Base-by-base conservation (phyloP, 1,284 basidiomycete genomes). In the Coniferiporia weirii region DNA sequence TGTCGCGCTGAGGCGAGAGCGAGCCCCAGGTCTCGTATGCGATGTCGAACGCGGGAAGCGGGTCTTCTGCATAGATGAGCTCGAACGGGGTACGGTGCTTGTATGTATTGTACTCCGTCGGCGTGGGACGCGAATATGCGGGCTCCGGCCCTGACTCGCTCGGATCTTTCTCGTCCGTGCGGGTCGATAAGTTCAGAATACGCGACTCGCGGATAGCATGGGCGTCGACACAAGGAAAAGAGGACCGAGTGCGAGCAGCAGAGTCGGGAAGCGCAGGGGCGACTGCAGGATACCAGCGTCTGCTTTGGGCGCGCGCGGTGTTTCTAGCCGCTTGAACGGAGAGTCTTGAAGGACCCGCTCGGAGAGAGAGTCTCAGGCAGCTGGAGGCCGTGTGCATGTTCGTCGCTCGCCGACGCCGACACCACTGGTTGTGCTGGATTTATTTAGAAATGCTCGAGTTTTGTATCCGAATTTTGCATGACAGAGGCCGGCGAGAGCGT, bases 1-100 rank as follows among this genome's bases (percentile, higher is more conserved):
- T 99, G 72, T 93, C 89, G 46, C 79, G 82, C 7, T 77, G 70
- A 0, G 85, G 78, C 35, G 92, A 92, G 57, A 99, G 85, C 1
- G 81, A 83, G 1, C 96, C 96, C 97, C 97, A 99, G 0, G 96
- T 95, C 75, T 99, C 96, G 79, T 99, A 99, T 0, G 97, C 97
- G 57, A 99, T 79, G 64, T 93, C 83, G 67, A 94, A 93, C 15
- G 82, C 75, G 0, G 91, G 86, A 0, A 99, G 79, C 0, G 85
- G 75, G 13, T 34, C 36, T 0, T 79, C 71, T 0, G 85, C 77
- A 74, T 98, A 98, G 12, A 85, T 79, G 12, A 99, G 81, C 0
- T 81, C 78, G 27, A 98, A 78, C 0, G 89, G 82, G 1, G 72
- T 66, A 0, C 73, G 63, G 64, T 90, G 85, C 62, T 82, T 82